Evolutionary conservation across 352 stramenopile genomes (phyloP).

Genomic region (Phytophthora constricta): DNA sequence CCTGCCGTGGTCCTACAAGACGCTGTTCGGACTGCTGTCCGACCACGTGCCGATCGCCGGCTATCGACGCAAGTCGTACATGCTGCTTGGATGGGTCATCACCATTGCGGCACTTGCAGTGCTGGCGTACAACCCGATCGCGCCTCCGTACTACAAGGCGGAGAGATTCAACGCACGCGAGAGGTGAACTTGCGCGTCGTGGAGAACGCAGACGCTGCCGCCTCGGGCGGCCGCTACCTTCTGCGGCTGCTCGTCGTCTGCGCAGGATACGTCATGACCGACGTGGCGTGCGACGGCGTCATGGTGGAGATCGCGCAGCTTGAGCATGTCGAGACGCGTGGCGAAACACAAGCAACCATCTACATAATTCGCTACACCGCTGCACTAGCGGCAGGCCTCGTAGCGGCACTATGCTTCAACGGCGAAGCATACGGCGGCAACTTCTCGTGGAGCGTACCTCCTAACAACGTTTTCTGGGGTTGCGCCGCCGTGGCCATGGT

Average conservation of each 20-base stretch:
- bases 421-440: constrained; percentile 64
- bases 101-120: constrained; percentile 43
- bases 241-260: constrained; percentile 66
- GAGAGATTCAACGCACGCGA: constrained; percentile 71
- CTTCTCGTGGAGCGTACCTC: constrained; percentile 59
- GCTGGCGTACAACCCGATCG: constrained; percentile 57
- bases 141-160: constrained; percentile 56
- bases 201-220: constrained; percentile 53
- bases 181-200: constrained; percentile 43
- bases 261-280: constrained; percentile 70
- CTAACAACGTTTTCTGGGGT: constrained; percentile 63
- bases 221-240: constrained; percentile 58
- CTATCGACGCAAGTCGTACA: constrained; percentile 76
- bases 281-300: constrained; percentile 69
- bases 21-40: constrained; percentile 74
- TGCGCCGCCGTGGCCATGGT: constrained; percentile 50
- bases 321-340: constrained; percentile 67
- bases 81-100: constrained; percentile 70
- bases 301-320: constrained; percentile 79
- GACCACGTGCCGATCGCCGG: constrained; percentile 70
- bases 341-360: constrained; percentile 65
- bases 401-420: constrained; percentile 71
- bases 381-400: constrained; percentile 48
- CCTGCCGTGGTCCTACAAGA: constrained; percentile 81
- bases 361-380: constrained; percentile 71